These are phyloP conservation scores for Sclerotiophoma versabilis DNA, from an alignment of 2,329 filamentous ascomycete genomes.

Conservation along the genomic window DNA sequence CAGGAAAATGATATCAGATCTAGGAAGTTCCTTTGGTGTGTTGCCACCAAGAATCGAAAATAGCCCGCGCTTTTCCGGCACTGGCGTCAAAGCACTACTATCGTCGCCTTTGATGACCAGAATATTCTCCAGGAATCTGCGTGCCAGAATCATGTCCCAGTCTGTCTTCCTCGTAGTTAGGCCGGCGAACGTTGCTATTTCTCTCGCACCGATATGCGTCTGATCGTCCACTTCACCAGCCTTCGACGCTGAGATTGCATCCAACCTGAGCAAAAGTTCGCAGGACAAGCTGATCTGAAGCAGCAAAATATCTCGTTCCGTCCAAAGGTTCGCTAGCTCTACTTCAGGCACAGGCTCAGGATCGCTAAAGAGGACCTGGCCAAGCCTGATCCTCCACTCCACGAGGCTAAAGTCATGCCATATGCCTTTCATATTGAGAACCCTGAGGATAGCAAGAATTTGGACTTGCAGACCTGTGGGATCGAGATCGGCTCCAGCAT, in stretches of 20 bases:
- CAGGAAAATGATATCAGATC: conserved; percentile 40
- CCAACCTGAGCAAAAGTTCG: conserved; percentile 62
- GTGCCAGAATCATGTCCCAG: conserved; percentile 63
- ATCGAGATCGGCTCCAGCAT: conserved; percentile 57
- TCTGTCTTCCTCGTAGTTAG: conserved; percentile 60
- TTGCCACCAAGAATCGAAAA: conserved; percentile 37
- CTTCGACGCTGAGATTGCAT: conserved; percentile 52
- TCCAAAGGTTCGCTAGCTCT: conserved; percentile 34
- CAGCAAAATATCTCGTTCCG: conserved; percentile 61
- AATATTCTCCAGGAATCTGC: conserved; percentile 62
- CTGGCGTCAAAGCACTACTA: conserved; percentile 18
- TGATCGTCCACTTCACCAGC: conserved; percentile 46
- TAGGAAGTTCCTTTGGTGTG: conserved; percentile 28
- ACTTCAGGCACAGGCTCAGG: conserved; percentile 31
- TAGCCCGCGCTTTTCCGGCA: conserved; percentile 36
- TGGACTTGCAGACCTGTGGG: conserved; percentile 71
- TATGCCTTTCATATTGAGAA: conserved; percentile 69
- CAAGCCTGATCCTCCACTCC: conserved; percentile 76
- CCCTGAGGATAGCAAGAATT: conserved; percentile 71
- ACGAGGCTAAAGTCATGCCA: conserved; percentile 79
- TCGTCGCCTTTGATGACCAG: conserved; percentile 45
- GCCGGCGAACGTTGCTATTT: conserved; percentile 55
- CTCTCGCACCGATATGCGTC: conserved; percentile 52
- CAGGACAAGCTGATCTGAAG: conserved; percentile 63
- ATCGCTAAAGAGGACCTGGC: conserved; percentile 73